Base-by-base conservation (phyloP, 345 rosid genomes). In the Hypericum perforatum region DNA sequence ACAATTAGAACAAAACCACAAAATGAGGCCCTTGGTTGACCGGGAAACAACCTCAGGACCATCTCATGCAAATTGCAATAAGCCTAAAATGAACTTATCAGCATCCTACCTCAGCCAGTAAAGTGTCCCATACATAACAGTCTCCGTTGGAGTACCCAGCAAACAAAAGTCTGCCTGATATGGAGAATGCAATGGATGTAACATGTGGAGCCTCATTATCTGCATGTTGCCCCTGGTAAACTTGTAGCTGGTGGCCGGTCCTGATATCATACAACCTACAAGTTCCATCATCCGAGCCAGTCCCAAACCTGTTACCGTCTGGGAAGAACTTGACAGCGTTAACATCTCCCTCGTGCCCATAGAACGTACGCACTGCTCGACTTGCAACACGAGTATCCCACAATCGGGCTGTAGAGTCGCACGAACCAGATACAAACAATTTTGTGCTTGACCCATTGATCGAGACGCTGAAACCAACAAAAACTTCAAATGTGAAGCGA, bases 351-450 rank as follows among this genome's bases (percentile, higher is more conserved):
- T 86, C 80, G 6, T 94, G 99, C 58, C 99, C 99, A 64, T 94
- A 85, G 70, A 85, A 94, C 0, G 89, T 84, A 14, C 74, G 82
- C 45, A 75, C 82, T n/a, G 99, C 97, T 70, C 89, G 72, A 80
- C 99, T 89, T 50, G 99, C 95, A 75, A 73, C 94, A 41, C 99
- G 97, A 56, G 94, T 82, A 66, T 89, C 99, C 99, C 97, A 92
- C 58, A 84, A 66, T 41, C 87, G 80, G 58, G 92, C 94, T 63
- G 99, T 86, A 45, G 76, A 41, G 67, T 94, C 99, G 16, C 95
- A 89, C 5, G 99, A 89, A 70, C 97, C 97, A 69, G 99, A 86
- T 66, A 94, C 80, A 56, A 94, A 94, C 76, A 67, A 46, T 59
- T 81, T 86, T 51, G 95, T 78, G 77, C 72, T 80, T 57, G 86